Base-by-base conservation (phyloP, 768 basidiomycete species). In the Naganishia vaughanmartiniae region DNA sequence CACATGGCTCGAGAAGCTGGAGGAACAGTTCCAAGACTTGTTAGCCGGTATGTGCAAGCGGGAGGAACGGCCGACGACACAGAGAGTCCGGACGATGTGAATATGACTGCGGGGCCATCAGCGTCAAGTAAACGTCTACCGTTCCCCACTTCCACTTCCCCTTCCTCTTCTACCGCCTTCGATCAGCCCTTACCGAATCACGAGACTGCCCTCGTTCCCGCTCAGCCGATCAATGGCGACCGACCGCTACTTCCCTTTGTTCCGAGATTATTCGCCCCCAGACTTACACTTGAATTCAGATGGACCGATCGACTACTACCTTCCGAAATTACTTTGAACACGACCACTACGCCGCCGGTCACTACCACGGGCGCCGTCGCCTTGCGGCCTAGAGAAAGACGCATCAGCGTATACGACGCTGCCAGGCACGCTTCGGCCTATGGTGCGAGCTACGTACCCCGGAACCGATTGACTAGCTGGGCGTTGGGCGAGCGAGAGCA, bases 231-330 rank as follows among this genome's bases (percentile, higher is more conserved):
- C n/a, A n/a, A 51, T 31, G 12, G 14, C 24, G 15, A 39, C n/a
- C 60, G 21, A 45, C 60, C 60, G 24, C 21, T 63, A 26, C 60
- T 63, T 14, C 60, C 60, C 39, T 63, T 63, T 28, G 19, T 63
- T 28, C 60, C 60, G 4, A n/a, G 60, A 26, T 15, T 63, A 30
- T 63, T 63, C 33, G 60, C 60, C 26, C 60, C 60, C 1, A 63
- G 26, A 17, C 42, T 63, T 21, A 63, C 60, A 1, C 60, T 63
- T 42, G 60, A 63, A 17, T 45, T 63, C 60, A 42, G 46, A 30
- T 63, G 60, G 60, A 34, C 39, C 15, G 60, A 63, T 30, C 60
- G 42, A 28, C 14, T 63, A 15, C 28, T 63, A 17, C 60, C 60
- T 24, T 42, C 42, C 60, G 60, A 63, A 12, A 36, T 58, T 9